Percentiles rank a stretch among this genome's conserved stretches.
Evolutionary conservation across 208 protist species (phyloP).

Genomic region (Crithidia bombi): DNA sequence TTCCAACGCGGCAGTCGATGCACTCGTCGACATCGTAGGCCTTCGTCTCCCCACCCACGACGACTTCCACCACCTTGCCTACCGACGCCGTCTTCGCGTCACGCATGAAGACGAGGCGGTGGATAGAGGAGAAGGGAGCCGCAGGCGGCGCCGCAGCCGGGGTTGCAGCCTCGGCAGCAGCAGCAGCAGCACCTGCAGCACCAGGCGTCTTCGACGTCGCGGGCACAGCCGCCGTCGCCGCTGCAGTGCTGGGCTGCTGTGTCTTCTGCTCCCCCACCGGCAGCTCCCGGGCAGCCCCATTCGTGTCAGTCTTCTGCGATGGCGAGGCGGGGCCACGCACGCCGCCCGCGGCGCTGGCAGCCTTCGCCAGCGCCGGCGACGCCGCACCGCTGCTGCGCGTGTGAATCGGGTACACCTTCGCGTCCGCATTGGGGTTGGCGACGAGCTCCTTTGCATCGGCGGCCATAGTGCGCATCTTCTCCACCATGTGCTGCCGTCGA

Average conservation of each 20-base stretch:
- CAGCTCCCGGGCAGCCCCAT: neutral
- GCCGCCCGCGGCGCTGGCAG: neutral
- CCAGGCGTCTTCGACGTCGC: neutral
- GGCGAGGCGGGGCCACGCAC: neutral
- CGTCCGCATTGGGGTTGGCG: conserved; percentile 36
- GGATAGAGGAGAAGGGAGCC: conserved; percentile 48
- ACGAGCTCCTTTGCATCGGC: conserved; percentile 49
- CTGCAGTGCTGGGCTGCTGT: neutral
- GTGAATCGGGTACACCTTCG: conserved; percentile 49
- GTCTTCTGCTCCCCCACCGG: neutral
- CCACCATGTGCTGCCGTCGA: conserved; percentile 26
- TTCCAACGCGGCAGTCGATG: conserved; percentile 27
- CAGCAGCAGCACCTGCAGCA: neutral
- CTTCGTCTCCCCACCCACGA: conserved; percentile 43
- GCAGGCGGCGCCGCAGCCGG: neutral
- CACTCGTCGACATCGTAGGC: conserved; percentile 65
- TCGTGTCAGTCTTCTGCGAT: neutral
- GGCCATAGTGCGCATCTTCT: conserved; percentile 51
- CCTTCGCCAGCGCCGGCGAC: conserved; percentile 8
- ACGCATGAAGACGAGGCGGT: conserved; percentile 48
- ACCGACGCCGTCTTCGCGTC: conserved; percentile 30
- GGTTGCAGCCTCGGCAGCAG: neutral
- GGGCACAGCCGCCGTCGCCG: neutral
- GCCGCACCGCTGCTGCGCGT: neutral
- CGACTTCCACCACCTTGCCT: conserved; percentile 46